phyloP scores from a whole-genome alignment of 768 basidiomycete genomes.

The Leucosporidium creatinivorum region DNA sequence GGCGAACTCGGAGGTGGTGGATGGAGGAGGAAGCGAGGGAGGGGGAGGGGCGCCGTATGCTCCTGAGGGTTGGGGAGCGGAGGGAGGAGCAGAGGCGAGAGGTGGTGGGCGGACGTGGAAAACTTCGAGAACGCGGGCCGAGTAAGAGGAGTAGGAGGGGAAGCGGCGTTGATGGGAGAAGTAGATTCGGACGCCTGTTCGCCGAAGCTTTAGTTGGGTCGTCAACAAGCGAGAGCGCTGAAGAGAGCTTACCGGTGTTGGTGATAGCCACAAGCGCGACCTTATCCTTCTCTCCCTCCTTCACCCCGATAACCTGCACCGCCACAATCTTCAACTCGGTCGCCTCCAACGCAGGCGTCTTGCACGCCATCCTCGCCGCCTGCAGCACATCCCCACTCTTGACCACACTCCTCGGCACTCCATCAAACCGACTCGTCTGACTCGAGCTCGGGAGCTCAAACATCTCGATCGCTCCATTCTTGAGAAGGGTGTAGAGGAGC shows the following conservation, averaged over 20 bases:
- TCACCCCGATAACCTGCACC: slow-evolving; percentile 60
- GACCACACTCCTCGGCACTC: slow-evolving; percentile 22
- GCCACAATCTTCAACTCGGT: slow-evolving; percentile 63
- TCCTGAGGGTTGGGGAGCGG: slow-evolving; percentile 42
- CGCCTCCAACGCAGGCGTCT: slow-evolving; percentile 49
- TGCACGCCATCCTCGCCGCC: slow-evolving; percentile 65
- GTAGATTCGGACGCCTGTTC: slow-evolving; percentile 71
- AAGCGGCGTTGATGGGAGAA: slow-evolving; percentile 48
- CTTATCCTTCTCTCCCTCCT: slow-evolving; percentile 54
- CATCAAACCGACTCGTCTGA: slow-evolving; percentile 22
- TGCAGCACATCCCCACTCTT: slow-evolving; percentile 27
- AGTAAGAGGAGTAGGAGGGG: slow-evolving; percentile 33
- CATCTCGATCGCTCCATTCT: slow-evolving; percentile 39
- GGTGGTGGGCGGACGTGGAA: slow-evolving; percentile 69
- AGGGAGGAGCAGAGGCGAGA: slow-evolving; percentile 56
- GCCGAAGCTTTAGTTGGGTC: too few species aligned
- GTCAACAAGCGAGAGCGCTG: neutral
- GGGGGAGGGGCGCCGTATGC: slow-evolving; percentile 46
- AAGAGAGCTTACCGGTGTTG: slow-evolving; percentile 47
- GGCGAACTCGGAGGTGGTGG: slow-evolving; percentile 18
- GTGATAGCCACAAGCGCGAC: slow-evolving; percentile 76
- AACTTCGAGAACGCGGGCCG: slow-evolving; percentile 50
- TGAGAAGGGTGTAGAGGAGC: slow-evolving; percentile 39
- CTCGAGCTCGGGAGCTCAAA: slow-evolving; percentile 20
- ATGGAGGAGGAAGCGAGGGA: slow-evolving; percentile 25